Evolutionary conservation across 768 basidiomycete genomes (phyloP), one percentile per base, ranked within the genome.

Genomic region (Boletales sp.): DNA sequence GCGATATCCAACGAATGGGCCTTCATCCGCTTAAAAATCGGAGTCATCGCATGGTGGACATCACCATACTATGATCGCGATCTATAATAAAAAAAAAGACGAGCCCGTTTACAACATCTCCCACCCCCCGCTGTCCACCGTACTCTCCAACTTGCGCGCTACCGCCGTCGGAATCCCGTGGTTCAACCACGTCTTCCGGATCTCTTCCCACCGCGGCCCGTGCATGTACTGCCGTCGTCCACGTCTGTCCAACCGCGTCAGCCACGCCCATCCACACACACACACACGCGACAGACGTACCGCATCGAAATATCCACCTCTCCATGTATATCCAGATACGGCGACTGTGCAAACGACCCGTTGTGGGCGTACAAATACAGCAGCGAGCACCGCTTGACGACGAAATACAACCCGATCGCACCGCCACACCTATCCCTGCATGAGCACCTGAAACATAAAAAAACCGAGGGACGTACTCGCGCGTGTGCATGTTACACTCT

Each of bases 401-500:
- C 79, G 69, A 94, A 94, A 68, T 86, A 99, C 42, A 96, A 69
- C 3, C 94, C 96, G 41, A 92, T 77, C 2, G 84, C 83, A 5
- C 93, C 94, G 7, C 90, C 91, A 60, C 95, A 98, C 49, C 95
- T 97, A 56, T 7, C 25, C 3, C 25, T 0, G 46, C 44, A 30
- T 39, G 32, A 40, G 7, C n/a, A 21, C 17, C 17, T 10, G 4
- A 30, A 30, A 8, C n/a, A 28, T 5, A 9, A 31, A 13, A 50
- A 48, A 8, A 84, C 93, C 21, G 6, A 28, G 25, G 25, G 3
- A 28, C 25, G 63, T 63, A 96, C 95, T 90, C 87, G 78, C 93
- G 78, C 44, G 87, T 90, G 64, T 98, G 96, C 76, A 89, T 81
- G 65, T 97, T 99, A 66, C 94, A 97, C 63, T 99, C 95, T 28